Percentiles rank a stretch among this genome's conserved stretches.
These are phyloP conservation scores for Aureobasidium pullulans DNA, from an alignment of 2,329 filamentous ascomycete genomes.

Conservation along the genomic window DNA sequence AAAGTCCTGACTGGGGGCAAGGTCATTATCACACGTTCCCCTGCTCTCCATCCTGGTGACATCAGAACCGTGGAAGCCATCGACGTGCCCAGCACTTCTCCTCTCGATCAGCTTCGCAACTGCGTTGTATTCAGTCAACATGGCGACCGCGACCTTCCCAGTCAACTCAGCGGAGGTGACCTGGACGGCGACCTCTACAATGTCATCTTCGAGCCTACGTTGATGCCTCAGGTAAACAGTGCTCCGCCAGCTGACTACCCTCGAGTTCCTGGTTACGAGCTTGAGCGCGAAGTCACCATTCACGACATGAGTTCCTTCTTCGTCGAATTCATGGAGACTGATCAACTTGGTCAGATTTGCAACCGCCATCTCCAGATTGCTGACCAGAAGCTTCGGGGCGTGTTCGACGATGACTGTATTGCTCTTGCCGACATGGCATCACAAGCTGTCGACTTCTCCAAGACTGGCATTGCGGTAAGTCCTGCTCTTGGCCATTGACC, in stretches of 20 bases:
- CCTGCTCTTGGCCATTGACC: background rate
- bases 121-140: slow-evolving; percentile 71
- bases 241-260: slow-evolving; percentile 65
- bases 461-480: slow-evolving; percentile 53
- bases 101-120: slow-evolving; percentile 57
- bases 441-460: slow-evolving; percentile 32
- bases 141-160: slow-evolving; percentile 67
- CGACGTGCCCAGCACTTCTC: slow-evolving; percentile 50
- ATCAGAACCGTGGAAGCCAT: slow-evolving; percentile 60
- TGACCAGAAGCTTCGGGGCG: slow-evolving; percentile 24
- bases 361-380: slow-evolving; percentile 36
- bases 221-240: slow-evolving; percentile 35
- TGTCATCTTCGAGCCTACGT: slow-evolving; percentile 61
- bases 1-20: slow-evolving; percentile 30
- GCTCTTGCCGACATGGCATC: slow-evolving; percentile 33
- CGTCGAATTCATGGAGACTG: slow-evolving; percentile 61
- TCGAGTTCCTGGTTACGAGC: slow-evolving; percentile 46
- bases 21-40: slow-evolving; percentile 67
- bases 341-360: slow-evolving; percentile 36
- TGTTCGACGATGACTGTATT: slow-evolving; percentile 3
- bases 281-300: slow-evolving; percentile 52
- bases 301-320: slow-evolving; percentile 75
- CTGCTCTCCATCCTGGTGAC: slow-evolving; percentile 75
- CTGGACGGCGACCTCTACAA: slow-evolving; percentile 79
- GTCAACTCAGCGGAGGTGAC: slow-evolving; percentile 72